Evolutionary conservation across 1,139 yeast species (phyloP), one percentile per base, ranked within the genome.

Genomic region (Lodderomyces orthopsilosis): DNA sequence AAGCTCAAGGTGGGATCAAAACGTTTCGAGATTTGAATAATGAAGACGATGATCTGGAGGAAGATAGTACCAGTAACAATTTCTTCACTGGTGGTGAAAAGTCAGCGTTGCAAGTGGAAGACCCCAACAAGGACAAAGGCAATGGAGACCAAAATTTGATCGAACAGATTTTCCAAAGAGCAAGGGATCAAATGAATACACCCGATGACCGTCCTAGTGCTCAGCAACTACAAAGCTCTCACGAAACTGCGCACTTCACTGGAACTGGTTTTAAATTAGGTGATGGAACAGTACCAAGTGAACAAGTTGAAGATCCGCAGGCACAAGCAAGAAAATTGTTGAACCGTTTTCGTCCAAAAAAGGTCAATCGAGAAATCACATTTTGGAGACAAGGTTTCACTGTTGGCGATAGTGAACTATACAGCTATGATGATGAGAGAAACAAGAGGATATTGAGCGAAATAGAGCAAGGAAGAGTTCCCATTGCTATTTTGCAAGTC

Each of bases 381-480:
- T 93, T 93, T 62, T 93, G 98, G 98, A 83, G 83, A 54, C 94
- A 93, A 59, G 98, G 98, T 2, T 93, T 94, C 65, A 88, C 90
- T 44, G 91, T 93, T 24, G 98, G 93, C 17, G 95, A 89, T 41
- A 97, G 98, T 2, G 81, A 81, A 17, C 73, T 93, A 47, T 84
- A 79, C 62, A 74, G 95, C 46, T 93, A 90, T 59, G 97, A 93
- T 56, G 98, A 93, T 61, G 96, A 96, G 6, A 81, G 77, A 19
- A 93, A 93, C 59, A 81, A 83, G 41, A 77, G 75, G 40, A 85
- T 87, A 50, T 70, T 94, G 53, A 77, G 81, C 51, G 95, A 91
- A 53, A 76, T 93, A 63, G 86, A 88, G 57, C 79, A 83, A 46
- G 98, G 98, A 4, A 77, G 95, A 50, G 99, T 96, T 0, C 99